phyloP scores from a whole-genome alignment of 1,284 basidiomycete genomes.

The Rhodotorula sp. region DNA sequence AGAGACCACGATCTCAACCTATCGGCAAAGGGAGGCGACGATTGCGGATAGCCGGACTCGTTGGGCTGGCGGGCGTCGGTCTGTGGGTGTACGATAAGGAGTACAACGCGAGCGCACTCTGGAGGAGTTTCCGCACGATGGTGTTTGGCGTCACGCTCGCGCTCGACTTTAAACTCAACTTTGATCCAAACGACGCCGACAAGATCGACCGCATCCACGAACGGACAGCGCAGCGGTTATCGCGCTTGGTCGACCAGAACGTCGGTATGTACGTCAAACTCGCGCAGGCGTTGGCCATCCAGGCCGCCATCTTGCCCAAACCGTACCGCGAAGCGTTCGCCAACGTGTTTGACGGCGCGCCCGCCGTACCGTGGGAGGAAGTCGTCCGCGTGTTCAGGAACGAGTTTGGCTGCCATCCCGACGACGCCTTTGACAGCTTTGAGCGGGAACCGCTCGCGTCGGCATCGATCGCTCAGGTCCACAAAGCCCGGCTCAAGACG shows the following conservation, averaged over 20 bases:
- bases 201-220: conserved; percentile 73
- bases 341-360: conserved; percentile 78
- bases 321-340: conserved; percentile 73
- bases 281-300: conserved; percentile 69
- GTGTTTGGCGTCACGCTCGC: conserved; percentile 67
- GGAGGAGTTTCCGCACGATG: conserved; percentile 63
- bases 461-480: conserved; percentile 86
- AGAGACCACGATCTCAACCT: not conserved
- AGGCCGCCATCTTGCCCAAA: conserved; percentile 74
- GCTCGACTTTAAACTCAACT: conserved; percentile 80
- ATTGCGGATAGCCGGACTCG: conserved; percentile 6
- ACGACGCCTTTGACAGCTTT: conserved; percentile 73
- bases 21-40: not conserved
- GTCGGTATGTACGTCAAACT: conserved; percentile 88
- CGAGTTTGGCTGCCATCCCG: conserved; percentile 67
- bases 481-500: conserved; percentile 64
- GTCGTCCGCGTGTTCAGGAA: conserved; percentile 65
- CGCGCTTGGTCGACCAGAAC: conserved; percentile 67
- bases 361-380: conserved; percentile 70
- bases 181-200: conserved; percentile 61
- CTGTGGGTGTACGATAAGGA: conserved; percentile 59
- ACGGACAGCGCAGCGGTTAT: conserved; percentile 73
- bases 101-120: conserved; percentile 66
- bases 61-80: conserved; percentile 52
- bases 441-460: conserved; percentile 71